A percentile compares a stretch with the other conserved stretches of the same genome.
These are phyloP conservation scores for Gillenia trifoliata DNA, from an alignment of 306 rosid genomes.

Conservation along the genomic window DNA sequence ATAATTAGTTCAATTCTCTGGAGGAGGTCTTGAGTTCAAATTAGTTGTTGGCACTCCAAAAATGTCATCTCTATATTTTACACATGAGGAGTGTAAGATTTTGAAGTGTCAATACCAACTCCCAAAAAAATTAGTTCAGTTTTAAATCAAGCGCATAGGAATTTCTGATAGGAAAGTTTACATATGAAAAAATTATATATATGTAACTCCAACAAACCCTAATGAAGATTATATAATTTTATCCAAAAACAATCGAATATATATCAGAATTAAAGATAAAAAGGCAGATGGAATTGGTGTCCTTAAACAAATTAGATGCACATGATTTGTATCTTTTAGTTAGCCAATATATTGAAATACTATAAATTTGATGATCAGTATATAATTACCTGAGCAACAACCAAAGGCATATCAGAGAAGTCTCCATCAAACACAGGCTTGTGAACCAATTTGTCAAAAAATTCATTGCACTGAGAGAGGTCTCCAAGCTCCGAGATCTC, in stretches of 20 bases:
- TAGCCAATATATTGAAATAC: not conserved
- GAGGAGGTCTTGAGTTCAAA: not conserved
- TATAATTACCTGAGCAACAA: slow-evolving; percentile 72
- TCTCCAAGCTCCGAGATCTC: slow-evolving; percentile 57
- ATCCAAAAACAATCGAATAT: not conserved
- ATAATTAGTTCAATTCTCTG: too few relatives aligned
- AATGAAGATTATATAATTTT: not conserved
- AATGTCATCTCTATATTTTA: not conserved
- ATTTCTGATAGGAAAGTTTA: not conserved
- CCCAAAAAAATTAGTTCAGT: not conserved
- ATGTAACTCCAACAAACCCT: slow-evolving; percentile 12
- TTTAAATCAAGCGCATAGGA: not conserved
- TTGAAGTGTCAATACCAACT: not conserved
- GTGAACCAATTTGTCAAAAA: slow-evolving; percentile 58
- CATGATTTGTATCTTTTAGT: not conserved
- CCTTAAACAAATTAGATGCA: not conserved
- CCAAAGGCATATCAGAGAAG: slow-evolving; percentile 59
- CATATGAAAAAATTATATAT: not conserved
- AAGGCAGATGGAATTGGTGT: not conserved
- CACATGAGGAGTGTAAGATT: not conserved
- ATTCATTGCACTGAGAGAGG: slow-evolving; percentile 50
- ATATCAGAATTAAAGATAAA: not conserved
- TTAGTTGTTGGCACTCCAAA: not conserved
- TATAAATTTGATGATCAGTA: not conserved
- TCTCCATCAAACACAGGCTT: slow-evolving; percentile 49